phyloP scores from a whole-genome alignment of 495 filamentous ascomycete species.

The Lindgomyces ingoldianus region DNA sequence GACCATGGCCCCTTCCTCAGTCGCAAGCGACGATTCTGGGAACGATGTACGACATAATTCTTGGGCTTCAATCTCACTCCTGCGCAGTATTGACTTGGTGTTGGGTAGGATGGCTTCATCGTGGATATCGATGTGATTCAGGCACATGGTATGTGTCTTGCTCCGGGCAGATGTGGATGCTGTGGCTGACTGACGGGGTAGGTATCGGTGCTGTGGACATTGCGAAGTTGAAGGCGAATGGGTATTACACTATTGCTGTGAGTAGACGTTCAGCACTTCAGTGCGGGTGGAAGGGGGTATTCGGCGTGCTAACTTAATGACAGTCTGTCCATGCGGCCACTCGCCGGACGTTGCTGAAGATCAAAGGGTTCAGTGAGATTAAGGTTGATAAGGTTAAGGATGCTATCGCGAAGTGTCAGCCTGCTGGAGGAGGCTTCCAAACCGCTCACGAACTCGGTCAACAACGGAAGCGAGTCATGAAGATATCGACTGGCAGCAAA shows the following conservation, averaged over 20 bases:
- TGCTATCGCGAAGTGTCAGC: slow-evolving; percentile 71
- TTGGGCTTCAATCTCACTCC: neutral
- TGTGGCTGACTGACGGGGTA: slow-evolving; percentile 33
- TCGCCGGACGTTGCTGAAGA: slow-evolving; percentile 65
- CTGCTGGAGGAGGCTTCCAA: slow-evolving; percentile 68
- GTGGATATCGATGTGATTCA: slow-evolving; percentile 76
- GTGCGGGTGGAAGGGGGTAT: neutral
- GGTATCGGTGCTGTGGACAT: slow-evolving; percentile 75
- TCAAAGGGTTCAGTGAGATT: slow-evolving; percentile 78
- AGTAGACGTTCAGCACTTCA: slow-evolving; percentile 11
- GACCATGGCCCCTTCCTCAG: slow-evolving; percentile 54
- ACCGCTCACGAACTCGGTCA: slow-evolving; percentile 72
- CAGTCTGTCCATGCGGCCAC: slow-evolving; percentile 69
- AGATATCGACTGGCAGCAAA: slow-evolving; percentile 74
- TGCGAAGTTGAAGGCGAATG: slow-evolving; percentile 68
- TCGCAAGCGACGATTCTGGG: slow-evolving; percentile 55
- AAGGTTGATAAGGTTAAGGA: slow-evolving; percentile 85
- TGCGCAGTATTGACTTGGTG: neutral
- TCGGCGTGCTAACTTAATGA: neutral
- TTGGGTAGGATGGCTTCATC: slow-evolving; percentile 53
- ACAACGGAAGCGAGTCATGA: slow-evolving; percentile 66
- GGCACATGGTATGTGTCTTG: slow-evolving; percentile 60
- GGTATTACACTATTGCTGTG: slow-evolving; percentile 72
- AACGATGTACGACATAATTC: slow-evolving; percentile 49
- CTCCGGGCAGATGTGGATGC: neutral